Evolutionary conservation across 2,329 filamentous ascomycete species (phyloP).

Genomic region (Blastomyces percursus): DNA sequence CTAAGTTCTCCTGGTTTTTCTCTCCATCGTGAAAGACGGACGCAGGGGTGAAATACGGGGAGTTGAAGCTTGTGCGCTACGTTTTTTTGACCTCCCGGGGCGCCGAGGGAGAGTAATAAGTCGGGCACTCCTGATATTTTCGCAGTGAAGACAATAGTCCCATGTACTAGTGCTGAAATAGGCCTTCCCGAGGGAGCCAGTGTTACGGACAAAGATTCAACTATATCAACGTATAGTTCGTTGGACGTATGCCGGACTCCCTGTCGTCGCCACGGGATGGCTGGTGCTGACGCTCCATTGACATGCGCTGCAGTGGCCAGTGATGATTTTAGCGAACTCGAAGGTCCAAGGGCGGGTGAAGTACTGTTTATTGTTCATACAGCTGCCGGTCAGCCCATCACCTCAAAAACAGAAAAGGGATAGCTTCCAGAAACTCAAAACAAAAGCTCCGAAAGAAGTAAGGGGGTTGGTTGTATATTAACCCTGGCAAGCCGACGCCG

Average conservation of each 20-base stretch:
- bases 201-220: slow-evolving; percentile 79
- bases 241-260: slow-evolving; percentile 95
- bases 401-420: not conserved
- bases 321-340: slow-evolving; percentile 32
- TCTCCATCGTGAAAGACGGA: slow-evolving; percentile 79
- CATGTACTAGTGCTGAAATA: slow-evolving; percentile 75
- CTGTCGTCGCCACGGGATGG: slow-evolving; percentile 77
- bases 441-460: not conserved
- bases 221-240: slow-evolving; percentile 90
- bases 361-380: slow-evolving; percentile 20
- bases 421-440: not conserved
- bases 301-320: slow-evolving; percentile 22
- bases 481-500: slow-evolving; percentile 74
- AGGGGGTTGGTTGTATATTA: slow-evolving; percentile 12
- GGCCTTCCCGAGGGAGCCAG: slow-evolving; percentile 83
- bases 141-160: slow-evolving; percentile 86
- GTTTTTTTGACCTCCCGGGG: slow-evolving; percentile 68
- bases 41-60: slow-evolving; percentile 93
- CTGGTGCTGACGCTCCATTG: slow-evolving; percentile 32
- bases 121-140: slow-evolving; percentile 94
- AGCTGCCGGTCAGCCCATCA: not conserved
- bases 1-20: slow-evolving; percentile 84
- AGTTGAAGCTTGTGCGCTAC: slow-evolving; percentile 66
- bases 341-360: slow-evolving; percentile 31
- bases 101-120: slow-evolving; percentile 66